These are phyloP conservation scores for Entomophthora muscae DNA, from an alignment of 371 early-diverging fungal species.

Conservation along the genomic window DNA sequence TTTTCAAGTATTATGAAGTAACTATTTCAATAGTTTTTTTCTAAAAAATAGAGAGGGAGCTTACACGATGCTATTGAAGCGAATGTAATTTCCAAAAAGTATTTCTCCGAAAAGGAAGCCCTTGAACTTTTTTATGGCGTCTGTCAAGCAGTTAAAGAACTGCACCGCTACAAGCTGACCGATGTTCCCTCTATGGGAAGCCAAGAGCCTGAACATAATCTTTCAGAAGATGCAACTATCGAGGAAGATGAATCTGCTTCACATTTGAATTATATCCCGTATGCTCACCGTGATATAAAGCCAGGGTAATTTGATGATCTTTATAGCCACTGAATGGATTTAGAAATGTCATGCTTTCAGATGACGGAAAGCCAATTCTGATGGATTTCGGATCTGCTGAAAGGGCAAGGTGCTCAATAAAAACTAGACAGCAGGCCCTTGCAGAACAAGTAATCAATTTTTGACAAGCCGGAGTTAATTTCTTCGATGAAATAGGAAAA, in stretches of 20 bases:
- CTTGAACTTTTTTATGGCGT: slow-evolving; percentile 34
- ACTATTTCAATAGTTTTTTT: not conserved
- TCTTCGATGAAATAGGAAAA: slow-evolving; percentile 35
- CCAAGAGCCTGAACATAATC: not conserved
- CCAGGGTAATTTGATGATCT: slow-evolving; percentile 29
- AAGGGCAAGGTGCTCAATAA: slow-evolving; percentile 31
- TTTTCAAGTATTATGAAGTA: slow-evolving; percentile 43
- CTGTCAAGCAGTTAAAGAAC: slow-evolving; percentile 32
- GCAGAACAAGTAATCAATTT: slow-evolving; percentile 33
- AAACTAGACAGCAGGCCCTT: slow-evolving; percentile 39
- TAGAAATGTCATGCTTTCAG: slow-evolving; percentile 38
- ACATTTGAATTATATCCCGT: slow-evolving; percentile 20
- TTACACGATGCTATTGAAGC: slow-evolving; percentile 37
- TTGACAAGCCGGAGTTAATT: too few relatives aligned
- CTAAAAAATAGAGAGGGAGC: slow-evolving; percentile 26
- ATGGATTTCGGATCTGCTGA: slow-evolving; percentile 65
- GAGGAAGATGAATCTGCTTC: not conserved
- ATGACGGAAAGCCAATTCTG: slow-evolving; percentile 40
- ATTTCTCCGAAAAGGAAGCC: slow-evolving; percentile 35
- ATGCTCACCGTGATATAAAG: slow-evolving; percentile 65
- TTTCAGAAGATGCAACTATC: not conserved
- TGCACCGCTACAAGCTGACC: slow-evolving; percentile 36
- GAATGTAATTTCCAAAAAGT: slow-evolving; percentile 26
- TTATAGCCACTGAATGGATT: not conserved
- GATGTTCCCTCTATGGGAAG: slow-evolving; percentile 16